phyloP scores from a whole-genome alignment of 2,329 filamentous ascomycete species.

The Beauveria bassiana region DNA sequence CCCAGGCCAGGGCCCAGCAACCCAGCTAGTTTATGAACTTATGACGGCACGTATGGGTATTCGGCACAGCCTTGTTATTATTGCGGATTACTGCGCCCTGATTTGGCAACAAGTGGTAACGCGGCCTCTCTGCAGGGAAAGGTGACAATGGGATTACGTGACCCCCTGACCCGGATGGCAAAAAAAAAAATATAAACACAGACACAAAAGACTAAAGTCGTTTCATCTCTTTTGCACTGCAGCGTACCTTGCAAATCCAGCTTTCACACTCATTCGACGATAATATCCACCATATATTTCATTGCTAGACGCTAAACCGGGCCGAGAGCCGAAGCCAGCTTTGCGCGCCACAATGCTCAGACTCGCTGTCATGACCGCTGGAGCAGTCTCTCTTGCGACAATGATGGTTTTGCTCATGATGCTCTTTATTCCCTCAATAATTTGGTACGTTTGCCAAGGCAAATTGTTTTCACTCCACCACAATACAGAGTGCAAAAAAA shows the following conservation, averaged over 20 bases:
- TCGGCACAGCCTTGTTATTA: too few relatives aligned
- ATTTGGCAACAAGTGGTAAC: too few relatives aligned
- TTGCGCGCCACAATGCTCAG: neutral
- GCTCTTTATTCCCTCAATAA: neutral
- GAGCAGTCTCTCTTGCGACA: neutral
- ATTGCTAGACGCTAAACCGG: neutral
- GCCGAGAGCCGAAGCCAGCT: neutral
- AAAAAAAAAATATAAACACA: too few relatives aligned
- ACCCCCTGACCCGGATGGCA: too few relatives aligned
- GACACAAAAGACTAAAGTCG: neutral
- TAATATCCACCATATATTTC: neutral
- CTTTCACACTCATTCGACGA: neutral
- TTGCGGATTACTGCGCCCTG: too few relatives aligned
- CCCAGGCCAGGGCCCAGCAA: too few relatives aligned
- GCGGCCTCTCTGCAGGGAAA: too few relatives aligned
- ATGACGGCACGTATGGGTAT: too few relatives aligned
- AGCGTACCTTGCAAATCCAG: neutral
- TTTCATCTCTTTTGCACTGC: neutral
- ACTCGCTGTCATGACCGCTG: slow-evolving; percentile 2
- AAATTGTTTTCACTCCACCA: neutral
- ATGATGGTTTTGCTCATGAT: slow-evolving; percentile 2
- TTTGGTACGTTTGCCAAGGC: neutral
- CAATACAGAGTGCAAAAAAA: neutral
- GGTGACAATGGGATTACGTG: too few relatives aligned
- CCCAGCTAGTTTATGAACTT: too few relatives aligned